These are phyloP conservation scores for Pichia sp. DNA, from an alignment of 1,139 yeast genomes.

Conservation along the genomic window DNA sequence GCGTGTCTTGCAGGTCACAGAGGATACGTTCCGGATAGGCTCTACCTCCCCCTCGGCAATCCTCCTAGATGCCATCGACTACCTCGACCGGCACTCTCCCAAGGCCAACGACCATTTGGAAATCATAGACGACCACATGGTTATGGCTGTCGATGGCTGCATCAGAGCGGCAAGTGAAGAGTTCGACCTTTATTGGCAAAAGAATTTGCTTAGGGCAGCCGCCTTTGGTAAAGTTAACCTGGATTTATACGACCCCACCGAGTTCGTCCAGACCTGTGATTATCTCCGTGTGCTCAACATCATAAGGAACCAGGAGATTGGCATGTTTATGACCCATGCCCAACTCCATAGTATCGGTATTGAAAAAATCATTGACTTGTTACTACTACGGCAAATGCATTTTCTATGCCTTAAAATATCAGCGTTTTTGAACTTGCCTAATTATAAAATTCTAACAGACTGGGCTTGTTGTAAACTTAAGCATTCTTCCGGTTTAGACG, in stretches of 20 bases:
- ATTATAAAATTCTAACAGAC: constrained; percentile 56
- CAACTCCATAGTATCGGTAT: constrained; percentile 51
- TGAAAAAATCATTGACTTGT: constrained; percentile 51
- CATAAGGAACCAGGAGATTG: constrained; percentile 59
- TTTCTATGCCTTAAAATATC: constrained; percentile 61
- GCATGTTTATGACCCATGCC: constrained; percentile 58
- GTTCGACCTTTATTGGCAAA: constrained; percentile 74
- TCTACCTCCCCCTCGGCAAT: constrained; percentile 82
- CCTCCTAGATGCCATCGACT: constrained; percentile 75
- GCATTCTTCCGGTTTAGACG: constrained; percentile 44
- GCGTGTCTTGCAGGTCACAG: constrained; percentile 56
- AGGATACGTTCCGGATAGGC: constrained; percentile 72
- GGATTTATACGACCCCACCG: constrained; percentile 51
- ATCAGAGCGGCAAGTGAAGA: constrained; percentile 75
- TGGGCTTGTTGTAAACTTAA: constrained; percentile 82
- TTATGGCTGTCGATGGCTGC: constrained; percentile 66
- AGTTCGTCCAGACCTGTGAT: constrained; percentile 59
- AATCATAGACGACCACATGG: constrained; percentile 50
- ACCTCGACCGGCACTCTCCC: constrained; percentile 65
- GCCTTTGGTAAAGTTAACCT: constrained; percentile 78
- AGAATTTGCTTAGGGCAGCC: constrained; percentile 72
- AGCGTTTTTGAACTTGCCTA: constrained; percentile 48
- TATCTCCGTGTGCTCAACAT: constrained; percentile 65
- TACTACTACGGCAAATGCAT: constrained; percentile 60
- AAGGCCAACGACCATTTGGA: constrained; percentile 78